These are phyloP conservation scores for Aureobasidium leucospermi DNA, from an alignment of 2,329 filamentous ascomycete species.

Conservation along the genomic window DNA sequence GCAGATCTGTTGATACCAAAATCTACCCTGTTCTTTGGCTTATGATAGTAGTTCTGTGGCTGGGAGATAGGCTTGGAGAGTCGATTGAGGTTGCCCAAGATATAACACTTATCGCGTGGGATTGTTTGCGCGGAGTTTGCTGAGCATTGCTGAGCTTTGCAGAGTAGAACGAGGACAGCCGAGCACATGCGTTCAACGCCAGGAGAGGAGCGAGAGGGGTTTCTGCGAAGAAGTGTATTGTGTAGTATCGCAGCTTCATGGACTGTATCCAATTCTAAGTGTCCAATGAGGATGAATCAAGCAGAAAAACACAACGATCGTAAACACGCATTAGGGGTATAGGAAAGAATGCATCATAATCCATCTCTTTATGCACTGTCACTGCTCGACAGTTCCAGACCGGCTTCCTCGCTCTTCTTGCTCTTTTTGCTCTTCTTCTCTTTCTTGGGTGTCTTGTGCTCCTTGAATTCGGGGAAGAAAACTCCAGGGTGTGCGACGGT, in stretches of 20 bases:
- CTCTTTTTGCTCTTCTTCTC: background rate
- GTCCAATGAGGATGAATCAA: too few species aligned
- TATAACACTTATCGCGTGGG: background rate
- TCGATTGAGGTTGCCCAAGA: background rate
- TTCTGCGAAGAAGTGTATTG: background rate
- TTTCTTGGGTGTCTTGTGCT: background rate
- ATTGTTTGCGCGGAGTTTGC: background rate
- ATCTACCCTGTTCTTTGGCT: background rate
- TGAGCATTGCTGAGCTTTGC: background rate
- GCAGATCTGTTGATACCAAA: background rate
- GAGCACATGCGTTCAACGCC: too few species aligned
- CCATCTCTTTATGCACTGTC: constrained; percentile 9
- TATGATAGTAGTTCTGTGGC: background rate
- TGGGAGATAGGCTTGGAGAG: background rate
- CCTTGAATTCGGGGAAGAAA: constrained; percentile 30
- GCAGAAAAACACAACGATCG: background rate
- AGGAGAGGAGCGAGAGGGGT: too few species aligned
- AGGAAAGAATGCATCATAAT: background rate
- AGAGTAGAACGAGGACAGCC: too few species aligned
- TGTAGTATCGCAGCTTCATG: background rate
- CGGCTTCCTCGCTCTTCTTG: background rate
- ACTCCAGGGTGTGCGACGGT: constrained; percentile 40
- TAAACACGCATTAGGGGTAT: constrained; percentile 1
- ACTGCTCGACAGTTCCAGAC: constrained; percentile 3
- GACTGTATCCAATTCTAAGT: background rate